Conservation (phyloP, 345 rosid species). For the Raphanus sativus region DNA sequence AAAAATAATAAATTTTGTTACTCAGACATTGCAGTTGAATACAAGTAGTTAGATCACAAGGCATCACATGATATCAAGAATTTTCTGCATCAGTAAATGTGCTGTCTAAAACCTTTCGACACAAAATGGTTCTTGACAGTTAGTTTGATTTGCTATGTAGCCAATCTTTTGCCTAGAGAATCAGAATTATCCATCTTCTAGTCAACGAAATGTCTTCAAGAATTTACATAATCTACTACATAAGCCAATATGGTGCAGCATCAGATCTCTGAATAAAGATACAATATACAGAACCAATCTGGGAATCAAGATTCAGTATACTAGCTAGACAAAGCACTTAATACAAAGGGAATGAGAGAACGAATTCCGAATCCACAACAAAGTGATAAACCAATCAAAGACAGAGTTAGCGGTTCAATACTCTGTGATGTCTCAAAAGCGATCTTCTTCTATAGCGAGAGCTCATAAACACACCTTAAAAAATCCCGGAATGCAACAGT, state of each 20-base stretch:
- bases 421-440: background rate
- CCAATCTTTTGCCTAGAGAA: background rate
- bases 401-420: slow-evolving; percentile 7
- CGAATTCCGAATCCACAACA: background rate
- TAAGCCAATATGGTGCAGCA: background rate
- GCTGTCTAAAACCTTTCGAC: background rate
- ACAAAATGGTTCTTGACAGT: background rate
- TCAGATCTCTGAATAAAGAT: background rate
- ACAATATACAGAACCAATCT: background rate
- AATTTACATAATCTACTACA: background rate
- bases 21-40: too few relatives aligned
- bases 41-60: too few relatives aligned
- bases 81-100: background rate
- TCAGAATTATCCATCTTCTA: background rate
- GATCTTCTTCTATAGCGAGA: slow-evolving; percentile 20
- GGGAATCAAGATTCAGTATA: background rate
- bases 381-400: slow-evolving; percentile 5
- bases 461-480: slow-evolving; percentile 24
- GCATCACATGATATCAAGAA: background rate
- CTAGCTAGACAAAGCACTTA: slow-evolving; percentile 18
- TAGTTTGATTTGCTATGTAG: background rate
- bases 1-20: too few relatives aligned
- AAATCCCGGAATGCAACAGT: background rate
- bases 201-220: background rate
- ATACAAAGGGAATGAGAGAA: slow-evolving; percentile 14